Conservation (phyloP, 768 basidiomycete species). For the Mycena maculata region DNA sequence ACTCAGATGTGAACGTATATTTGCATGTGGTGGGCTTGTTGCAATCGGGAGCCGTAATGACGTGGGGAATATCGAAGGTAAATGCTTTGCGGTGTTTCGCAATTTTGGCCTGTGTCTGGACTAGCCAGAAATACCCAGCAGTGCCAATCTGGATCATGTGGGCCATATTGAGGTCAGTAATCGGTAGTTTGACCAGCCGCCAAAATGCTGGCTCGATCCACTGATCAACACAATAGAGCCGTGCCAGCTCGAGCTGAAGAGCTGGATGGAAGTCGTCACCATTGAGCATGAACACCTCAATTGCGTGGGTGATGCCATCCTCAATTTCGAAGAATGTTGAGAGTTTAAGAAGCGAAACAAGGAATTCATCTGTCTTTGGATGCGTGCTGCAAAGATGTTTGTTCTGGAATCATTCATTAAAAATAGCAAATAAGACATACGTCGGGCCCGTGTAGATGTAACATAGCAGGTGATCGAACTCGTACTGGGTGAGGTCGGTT, state of each 20-base stretch:
- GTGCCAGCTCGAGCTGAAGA: constrained; percentile 5
- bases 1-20: background rate
- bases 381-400: background rate
- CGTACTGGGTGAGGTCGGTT: too few species aligned
- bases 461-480: too few species aligned
- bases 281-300: background rate
- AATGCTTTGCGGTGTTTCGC: background rate
- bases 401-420: background rate
- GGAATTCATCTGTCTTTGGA: constrained; percentile 8
- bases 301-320: background rate
- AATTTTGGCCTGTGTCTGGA: background rate
- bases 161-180: background rate
- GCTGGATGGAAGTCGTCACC: background rate
- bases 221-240: background rate
- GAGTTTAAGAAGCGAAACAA: background rate
- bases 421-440: too few species aligned
- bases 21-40: background rate
- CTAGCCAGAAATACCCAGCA: background rate
- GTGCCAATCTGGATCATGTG: background rate
- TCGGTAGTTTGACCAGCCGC: background rate
- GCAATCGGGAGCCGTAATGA: background rate
- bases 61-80: background rate
- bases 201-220: constrained; percentile 3
- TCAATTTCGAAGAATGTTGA: constrained; percentile 5
- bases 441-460: too few species aligned